Conservation (phyloP, 345 rosid species). For the Triadica sebifera region DNA sequence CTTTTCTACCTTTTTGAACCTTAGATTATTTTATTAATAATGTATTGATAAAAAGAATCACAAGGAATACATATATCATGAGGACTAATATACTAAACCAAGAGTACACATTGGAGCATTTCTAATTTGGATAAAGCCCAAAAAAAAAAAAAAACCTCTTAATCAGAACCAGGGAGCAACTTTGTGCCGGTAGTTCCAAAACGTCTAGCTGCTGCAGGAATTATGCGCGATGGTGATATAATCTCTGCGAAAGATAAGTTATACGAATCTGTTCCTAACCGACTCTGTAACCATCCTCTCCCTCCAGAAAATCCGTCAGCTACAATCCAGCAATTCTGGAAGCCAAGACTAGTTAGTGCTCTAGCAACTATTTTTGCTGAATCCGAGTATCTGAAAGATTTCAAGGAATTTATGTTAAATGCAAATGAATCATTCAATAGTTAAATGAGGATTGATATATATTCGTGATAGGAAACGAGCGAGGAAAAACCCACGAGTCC, state of each 20-base stretch:
- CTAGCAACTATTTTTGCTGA: conserved; percentile 75
- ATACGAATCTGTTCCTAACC: conserved; percentile 79
- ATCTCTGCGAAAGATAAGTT: conserved; percentile 61
- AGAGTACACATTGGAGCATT: not conserved
- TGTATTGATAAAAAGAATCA: conserved; percentile 3
- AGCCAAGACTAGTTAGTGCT: conserved; percentile 65
- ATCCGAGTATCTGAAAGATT: conserved; percentile 61
- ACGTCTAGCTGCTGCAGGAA: conserved; percentile 57
- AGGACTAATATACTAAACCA: not conserved
- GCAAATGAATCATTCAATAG: not conserved
- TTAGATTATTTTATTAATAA: too few species aligned
- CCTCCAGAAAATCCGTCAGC: conserved; percentile 83
- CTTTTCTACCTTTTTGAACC: too few species aligned
- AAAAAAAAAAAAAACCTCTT: not conserved
- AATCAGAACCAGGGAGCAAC: conserved; percentile 78
- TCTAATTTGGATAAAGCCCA: not conserved
- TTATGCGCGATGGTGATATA: conserved; percentile 61
- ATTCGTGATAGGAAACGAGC: not conserved
- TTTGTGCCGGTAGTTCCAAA: conserved; percentile 61
- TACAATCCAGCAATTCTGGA: conserved; percentile 71
- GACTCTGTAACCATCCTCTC: conserved; percentile 87
- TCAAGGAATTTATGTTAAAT: not conserved
- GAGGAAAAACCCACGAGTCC: conserved; percentile 67
- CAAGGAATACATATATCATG: not conserved
- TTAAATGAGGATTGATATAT: not conserved